These are phyloP conservation scores for Nannizzia gypsea DNA, from an alignment of 2,329 filamentous ascomycete genomes.

Conservation along the genomic window DNA sequence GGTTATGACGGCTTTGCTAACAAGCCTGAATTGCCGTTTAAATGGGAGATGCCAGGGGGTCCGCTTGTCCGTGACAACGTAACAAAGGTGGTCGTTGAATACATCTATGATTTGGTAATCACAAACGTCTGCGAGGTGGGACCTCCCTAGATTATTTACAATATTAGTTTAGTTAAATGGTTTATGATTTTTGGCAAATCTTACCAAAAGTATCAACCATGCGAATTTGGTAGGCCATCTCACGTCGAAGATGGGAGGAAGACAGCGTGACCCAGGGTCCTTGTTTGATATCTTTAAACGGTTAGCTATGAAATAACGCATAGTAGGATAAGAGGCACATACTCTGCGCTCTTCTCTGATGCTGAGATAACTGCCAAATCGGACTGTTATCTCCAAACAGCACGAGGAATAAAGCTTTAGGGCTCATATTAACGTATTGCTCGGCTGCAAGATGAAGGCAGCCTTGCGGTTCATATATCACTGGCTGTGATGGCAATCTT, in stretches of 20 bases:
- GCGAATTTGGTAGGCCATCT: slow-evolving; percentile 70
- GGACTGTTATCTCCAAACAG: slow-evolving; percentile 94
- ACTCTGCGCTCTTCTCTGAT: slow-evolving; percentile 62
- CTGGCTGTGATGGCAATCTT: slow-evolving; percentile 67
- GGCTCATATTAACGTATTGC: slow-evolving; percentile 75
- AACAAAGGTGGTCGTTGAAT: slow-evolving; percentile 63
- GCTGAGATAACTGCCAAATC: slow-evolving; percentile 82
- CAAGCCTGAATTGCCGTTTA: slow-evolving; percentile 62
- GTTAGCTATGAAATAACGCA: slow-evolving; percentile 12
- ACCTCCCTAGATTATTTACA: slow-evolving; percentile 27
- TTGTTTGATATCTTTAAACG: slow-evolving; percentile 56
- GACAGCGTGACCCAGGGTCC: slow-evolving; percentile 70
- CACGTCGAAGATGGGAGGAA: slow-evolving; percentile 58
- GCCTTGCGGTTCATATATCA: slow-evolving; percentile 71
- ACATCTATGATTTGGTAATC: slow-evolving; percentile 83
- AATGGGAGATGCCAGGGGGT: slow-evolving; percentile 77
- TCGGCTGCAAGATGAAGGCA: slow-evolving; percentile 67
- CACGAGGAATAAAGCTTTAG: slow-evolving; percentile 90
- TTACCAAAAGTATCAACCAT: slow-evolving; percentile 54
- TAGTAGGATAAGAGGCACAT: slow-evolving; percentile 13
- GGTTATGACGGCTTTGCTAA: slow-evolving; percentile 88
- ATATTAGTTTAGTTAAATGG: slow-evolving; percentile 10
- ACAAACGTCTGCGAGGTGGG: slow-evolving; percentile 50
- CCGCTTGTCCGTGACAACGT: slow-evolving; percentile 53
- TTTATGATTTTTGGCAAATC: slow-evolving; percentile 2